Base-by-base conservation (phyloP, 495 filamentous ascomycete genomes). In the Paragyromitra xinjiangensis region DNA sequence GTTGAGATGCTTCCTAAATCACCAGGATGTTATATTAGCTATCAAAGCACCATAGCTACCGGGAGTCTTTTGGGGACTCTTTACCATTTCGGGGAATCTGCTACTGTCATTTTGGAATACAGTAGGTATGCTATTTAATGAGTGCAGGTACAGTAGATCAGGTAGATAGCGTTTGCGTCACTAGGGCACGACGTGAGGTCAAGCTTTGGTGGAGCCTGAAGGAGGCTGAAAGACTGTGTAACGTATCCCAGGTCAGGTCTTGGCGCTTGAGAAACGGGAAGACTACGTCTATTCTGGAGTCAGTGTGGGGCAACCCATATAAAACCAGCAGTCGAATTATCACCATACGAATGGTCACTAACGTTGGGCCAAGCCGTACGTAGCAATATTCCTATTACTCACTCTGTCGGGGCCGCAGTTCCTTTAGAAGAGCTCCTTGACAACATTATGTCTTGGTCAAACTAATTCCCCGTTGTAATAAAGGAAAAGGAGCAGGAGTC, bases 1-100 rank as follows among this genome's bases (percentile, higher is more conserved):
- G 80, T 97, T 89, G 53, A 98, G 89, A 82, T 95, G 89, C 84
- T 88, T 90, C 94, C 93, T 93, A 71, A 58, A 80, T 51, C 14
- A 26, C 2, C 29, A 34, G 55, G 24, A 7, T 37, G 5, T 58
- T 22, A 26, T 58, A 66, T 77, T 73, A 77, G 61, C 61, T 66
- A 77, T 62, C 42, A 37, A 75, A 19, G 16, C 8, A 44, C 45
- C 22, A 34, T 53, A 24, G 5, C 6, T 24, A 29, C 22, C 19
- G 29, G n/a, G 6, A 6, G 16, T 12, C 26, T 19, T 3, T 0
- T 1, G n/a, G 24, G 9, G 22, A 34, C 7, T 51, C 51, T 48
- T 71, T 34, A 81, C 80, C 80, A 81, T 71, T 73, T 79, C 6
- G 62, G 61, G 29, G 63, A 62, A 53, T 81, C 74, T 59, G 69